Evolutionary conservation across 163 green algal species (phyloP), one percentile per base, ranked within the genome.

Genomic region (Scenedesmus sp.): DNA sequence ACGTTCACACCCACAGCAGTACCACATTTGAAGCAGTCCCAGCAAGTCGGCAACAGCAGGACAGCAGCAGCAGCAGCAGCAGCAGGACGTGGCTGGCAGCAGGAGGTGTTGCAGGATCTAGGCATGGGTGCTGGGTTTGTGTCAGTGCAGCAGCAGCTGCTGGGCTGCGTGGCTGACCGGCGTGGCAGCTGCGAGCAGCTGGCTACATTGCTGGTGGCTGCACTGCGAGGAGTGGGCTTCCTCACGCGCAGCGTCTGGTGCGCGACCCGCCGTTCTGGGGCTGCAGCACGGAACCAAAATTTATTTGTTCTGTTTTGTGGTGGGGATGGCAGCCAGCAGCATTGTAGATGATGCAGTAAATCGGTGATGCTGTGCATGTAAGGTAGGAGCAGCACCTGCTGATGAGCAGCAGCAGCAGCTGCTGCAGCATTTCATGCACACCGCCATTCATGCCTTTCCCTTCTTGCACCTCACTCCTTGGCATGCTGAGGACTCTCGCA

Each of bases 1-100:
- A 87, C 51, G 18, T 96, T 96, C 65, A 81, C 72, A 65, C 89
- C 91, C 40, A 76, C 40, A 26, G 46, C 22, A 40, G 40, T 83
- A 30, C 37, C 46, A 33, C 18, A 49, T 35, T n/a, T n/a, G 35
- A 33, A 61, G 12, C 40, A 20, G 12, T 42, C 22, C 3, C 59
- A 22, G 85, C 85, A 65, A 12, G 44, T 2, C 30, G 81, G 49
- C 86, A 68, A 53, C 73, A 80, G 53, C 86, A 80, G 76, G 53
- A 43, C 26, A 40, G 9, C 43, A 49, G 73, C 35, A 33, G 46
- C 82, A 56, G 86, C 86, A 76, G 37, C 73, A 76, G 59, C 56
- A 78, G 56, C 26, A n/a, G 59, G 59, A 22, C 4, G 7, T 35
- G 56, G 70, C 16, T 35, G 49, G 44, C 18, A 59, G 68, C 18